These are phyloP conservation scores for Amoebophrya sp. DNA, from an alignment of 169 alveolate species.

Conservation along the genomic window DNA sequence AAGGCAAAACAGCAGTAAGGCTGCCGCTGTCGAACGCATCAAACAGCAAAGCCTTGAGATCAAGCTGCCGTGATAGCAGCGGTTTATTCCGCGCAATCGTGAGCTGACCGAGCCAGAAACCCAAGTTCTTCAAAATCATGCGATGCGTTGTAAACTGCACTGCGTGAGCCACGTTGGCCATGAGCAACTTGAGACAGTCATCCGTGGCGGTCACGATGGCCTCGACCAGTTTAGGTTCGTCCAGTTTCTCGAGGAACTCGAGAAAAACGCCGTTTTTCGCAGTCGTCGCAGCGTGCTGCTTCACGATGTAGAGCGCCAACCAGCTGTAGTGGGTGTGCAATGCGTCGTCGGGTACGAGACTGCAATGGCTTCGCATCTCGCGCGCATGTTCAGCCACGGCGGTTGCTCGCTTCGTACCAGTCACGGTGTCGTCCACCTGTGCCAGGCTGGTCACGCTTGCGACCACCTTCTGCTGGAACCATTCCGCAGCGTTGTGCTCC, in stretches of 20 bases:
- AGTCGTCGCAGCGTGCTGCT: not conserved
- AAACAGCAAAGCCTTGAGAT: conserved; percentile 67
- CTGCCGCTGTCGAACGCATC: conserved; percentile 66
- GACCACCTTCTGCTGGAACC: too few relatives aligned
- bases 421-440: too few relatives aligned
- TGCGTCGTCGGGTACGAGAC: too few relatives aligned
- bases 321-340: not conserved
- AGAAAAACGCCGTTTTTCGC: not conserved
- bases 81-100: conserved; percentile 78
- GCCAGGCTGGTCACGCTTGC: too few relatives aligned
- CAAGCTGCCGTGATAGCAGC: conserved; percentile 68
- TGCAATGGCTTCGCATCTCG: too few relatives aligned
- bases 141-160: conserved; percentile 71
- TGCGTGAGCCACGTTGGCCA: conserved; percentile 60
- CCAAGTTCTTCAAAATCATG: conserved; percentile 75
- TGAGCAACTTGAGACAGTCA: conserved; percentile 68
- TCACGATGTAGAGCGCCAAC: not conserved
- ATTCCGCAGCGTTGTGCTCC: too few relatives aligned
- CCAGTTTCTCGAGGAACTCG: not conserved
- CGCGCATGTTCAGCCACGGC: too few relatives aligned
- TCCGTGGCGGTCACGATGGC: conserved; percentile 66
- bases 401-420: too few relatives aligned
- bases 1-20: conserved; percentile 69
- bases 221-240: conserved; percentile 50
- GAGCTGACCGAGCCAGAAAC: conserved; percentile 79